Evolutionary conservation across 306 rosid species (phyloP).

Genomic region (Prunus mira): DNA sequence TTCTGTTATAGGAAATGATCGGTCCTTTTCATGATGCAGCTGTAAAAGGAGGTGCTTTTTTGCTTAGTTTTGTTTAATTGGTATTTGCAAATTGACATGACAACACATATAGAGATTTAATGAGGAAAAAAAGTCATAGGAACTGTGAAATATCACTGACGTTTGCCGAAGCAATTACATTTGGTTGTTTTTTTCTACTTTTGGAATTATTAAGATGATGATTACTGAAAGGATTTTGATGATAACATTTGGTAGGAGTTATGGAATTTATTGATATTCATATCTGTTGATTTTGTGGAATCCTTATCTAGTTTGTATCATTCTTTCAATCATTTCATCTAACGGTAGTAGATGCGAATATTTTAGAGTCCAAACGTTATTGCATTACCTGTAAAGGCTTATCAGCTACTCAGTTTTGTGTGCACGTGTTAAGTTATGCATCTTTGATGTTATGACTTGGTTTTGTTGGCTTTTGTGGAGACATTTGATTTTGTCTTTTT

Average conservation of each 20-base stretch:
- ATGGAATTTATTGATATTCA: neutral
- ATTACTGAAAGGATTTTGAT: neutral
- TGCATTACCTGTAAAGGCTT: neutral
- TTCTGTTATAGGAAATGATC: neutral
- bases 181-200: neutral
- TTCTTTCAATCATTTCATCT: slow-evolving; percentile 5
- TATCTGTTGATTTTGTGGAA: neutral
- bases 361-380: neutral
- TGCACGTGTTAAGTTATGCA: neutral
- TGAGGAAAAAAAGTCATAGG: neutral
- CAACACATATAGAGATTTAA: neutral
- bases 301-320: neutral
- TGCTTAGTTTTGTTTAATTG: neutral
- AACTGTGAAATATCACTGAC: neutral
- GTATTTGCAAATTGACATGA: neutral
- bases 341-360: neutral
- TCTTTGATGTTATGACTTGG: slow-evolving; percentile 4
- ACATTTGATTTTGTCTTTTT: slow-evolving; percentile 5
- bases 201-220: neutral
- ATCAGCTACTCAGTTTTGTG: neutral
- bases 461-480: neutral
- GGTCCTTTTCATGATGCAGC: neutral
- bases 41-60: neutral
- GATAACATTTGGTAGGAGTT: neutral
- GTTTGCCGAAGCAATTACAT: neutral